These are phyloP conservation scores for Rhizomucor pusillus DNA, from an alignment of 371 early-diverging fungal genomes.

Conservation along the genomic window DNA sequence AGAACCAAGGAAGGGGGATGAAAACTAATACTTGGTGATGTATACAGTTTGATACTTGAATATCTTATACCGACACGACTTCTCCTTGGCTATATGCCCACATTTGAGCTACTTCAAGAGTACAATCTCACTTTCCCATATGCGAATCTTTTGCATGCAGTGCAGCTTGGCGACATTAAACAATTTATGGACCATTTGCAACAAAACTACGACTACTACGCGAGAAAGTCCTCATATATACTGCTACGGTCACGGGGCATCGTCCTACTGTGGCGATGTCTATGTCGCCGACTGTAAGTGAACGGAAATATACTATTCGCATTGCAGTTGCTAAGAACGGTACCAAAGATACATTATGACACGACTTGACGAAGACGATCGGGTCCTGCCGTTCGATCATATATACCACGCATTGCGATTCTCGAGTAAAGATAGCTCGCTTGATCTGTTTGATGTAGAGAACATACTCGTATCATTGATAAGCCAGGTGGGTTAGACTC, in stretches of 20 bases:
- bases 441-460: slow-evolving; percentile 32
- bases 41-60: slow-evolving; percentile 36
- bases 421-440: slow-evolving; percentile 14
- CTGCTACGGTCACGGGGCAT: slow-evolving; percentile 33
- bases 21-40: background rate
- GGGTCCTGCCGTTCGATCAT: slow-evolving; percentile 16
- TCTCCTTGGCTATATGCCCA: slow-evolving; percentile 47
- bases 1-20: no score
- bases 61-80: slow-evolving; percentile 54
- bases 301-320: background rate
- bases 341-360: slow-evolving; percentile 5
- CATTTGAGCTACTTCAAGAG: slow-evolving; percentile 21
- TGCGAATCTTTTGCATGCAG: slow-evolving; percentile 10
- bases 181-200: slow-evolving; percentile 30
- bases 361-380: background rate
- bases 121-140: slow-evolving; percentile 35
- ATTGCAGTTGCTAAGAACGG: no score
- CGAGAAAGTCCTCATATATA: slow-evolving; percentile 24
- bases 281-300: slow-evolving; percentile 34
- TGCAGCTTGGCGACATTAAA: slow-evolving; percentile 32
- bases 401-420: slow-evolving; percentile 25
- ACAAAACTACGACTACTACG: slow-evolving; percentile 26
- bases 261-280: slow-evolving; percentile 41
- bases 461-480: slow-evolving; percentile 41
- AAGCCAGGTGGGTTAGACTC: slow-evolving; percentile 32